Evolutionary conservation across 495 filamentous ascomycete species (phyloP).

Genomic region (Bryoglossum gracile): DNA sequence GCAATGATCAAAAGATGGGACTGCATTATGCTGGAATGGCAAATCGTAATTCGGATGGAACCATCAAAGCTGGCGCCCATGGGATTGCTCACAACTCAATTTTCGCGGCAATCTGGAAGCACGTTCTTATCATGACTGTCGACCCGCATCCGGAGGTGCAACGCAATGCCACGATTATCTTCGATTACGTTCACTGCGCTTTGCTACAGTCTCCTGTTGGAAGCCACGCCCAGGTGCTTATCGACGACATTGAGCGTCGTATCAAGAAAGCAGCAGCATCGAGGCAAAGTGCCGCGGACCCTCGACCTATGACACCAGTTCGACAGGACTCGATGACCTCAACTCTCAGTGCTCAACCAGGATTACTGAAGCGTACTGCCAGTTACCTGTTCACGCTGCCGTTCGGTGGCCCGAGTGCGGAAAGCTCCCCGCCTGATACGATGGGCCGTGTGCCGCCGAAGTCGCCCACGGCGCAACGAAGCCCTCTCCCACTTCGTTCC

Average conservation of each 20-base stretch:
- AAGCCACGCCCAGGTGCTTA: conserved; percentile 56
- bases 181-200: conserved; percentile 74
- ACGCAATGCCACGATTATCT: conserved; percentile 67
- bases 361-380: conserved; percentile 44
- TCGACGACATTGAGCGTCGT: conserved; percentile 68
- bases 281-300: conserved; percentile 33
- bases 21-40: conserved; percentile 43
- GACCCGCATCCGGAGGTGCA: conserved; percentile 94
- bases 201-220: conserved; percentile 73
- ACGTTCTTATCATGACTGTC: conserved; percentile 79
- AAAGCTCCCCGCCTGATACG: conserved; percentile 27
- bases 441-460: conserved; percentile 23
- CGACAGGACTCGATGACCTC: conserved; percentile 31
- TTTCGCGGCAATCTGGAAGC: conserved; percentile 90
- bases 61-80: conserved; percentile 39
- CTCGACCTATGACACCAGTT: conserved; percentile 35
- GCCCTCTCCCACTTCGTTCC: conserved; percentile 35
- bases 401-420: conserved; percentile 40
- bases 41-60: conserved; percentile 42
- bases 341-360: conserved; percentile 37
- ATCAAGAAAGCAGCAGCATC: conserved; percentile 41
- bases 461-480: conserved; percentile 23
- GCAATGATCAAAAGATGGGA: conserved; percentile 48
- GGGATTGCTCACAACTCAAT: conserved; percentile 77
- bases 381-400: conserved; percentile 47